Evolutionary conservation across 257 asterid genomes (phyloP).

Genomic region (Lycium ferocissimum): DNA sequence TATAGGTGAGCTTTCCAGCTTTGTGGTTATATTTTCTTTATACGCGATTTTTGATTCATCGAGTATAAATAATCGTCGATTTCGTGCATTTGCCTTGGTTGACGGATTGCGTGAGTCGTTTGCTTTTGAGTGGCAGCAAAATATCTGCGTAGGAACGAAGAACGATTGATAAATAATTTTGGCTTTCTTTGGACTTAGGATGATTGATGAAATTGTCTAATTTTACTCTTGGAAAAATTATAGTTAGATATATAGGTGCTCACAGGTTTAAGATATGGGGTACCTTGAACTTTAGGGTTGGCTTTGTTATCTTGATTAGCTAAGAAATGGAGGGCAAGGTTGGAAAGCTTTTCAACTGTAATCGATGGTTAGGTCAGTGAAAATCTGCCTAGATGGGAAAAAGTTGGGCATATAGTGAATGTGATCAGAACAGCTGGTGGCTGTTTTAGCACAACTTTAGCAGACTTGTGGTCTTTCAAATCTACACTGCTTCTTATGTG

Average conservation of each 20-base stretch:
- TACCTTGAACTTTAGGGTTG: not conserved
- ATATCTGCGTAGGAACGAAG: not conserved
- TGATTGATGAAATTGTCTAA: not conserved
- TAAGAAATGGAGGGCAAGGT: not conserved
- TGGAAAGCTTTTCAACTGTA: not conserved
- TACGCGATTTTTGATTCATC: not conserved
- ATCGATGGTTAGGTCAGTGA: not conserved
- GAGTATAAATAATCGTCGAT: not conserved
- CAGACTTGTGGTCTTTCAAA: not conserved
- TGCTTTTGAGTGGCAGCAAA: not conserved
- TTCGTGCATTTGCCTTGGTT: not conserved
- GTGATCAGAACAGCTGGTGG: not conserved
- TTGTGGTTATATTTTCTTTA: not conserved
- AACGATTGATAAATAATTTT: not conserved
- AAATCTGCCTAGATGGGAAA: not conserved
- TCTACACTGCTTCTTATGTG: not conserved
- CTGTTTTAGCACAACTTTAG: slow-evolving; percentile 10
- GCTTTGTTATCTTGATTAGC: not conserved
- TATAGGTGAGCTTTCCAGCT: not conserved
- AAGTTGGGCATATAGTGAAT: not conserved
- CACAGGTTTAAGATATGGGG: not conserved
- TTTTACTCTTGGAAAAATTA: not conserved
- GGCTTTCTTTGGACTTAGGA: not conserved
- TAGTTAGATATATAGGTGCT: not conserved
- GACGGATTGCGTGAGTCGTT: not conserved